Evolutionary conservation across 805 yeast genomes (phyloP), one percentile per base, ranked within the genome.

Genomic region (Pichia cabralensis): DNA sequence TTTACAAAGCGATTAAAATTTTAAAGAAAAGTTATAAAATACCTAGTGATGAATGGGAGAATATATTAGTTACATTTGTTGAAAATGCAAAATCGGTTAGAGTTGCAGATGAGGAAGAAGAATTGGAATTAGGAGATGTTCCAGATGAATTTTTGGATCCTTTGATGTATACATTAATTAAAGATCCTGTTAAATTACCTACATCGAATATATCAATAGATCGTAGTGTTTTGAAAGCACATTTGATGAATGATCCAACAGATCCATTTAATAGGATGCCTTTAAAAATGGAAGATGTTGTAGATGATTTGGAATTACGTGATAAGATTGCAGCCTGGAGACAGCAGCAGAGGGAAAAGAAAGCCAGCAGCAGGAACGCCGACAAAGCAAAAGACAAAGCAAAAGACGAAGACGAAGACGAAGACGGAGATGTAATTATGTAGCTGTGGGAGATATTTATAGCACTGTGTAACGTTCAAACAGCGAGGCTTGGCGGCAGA

Each of bases 61-160:
- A 59, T 3, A 54, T 58, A 28, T 63, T 84, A 34, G 47, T 55
- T 17, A 52, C 57, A 11, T 85, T 92, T 55, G 81, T 77, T 1
- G 60, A 68, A 22, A 59, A 59, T n/a, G 94, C 94, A 0, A 80
- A 80, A 41, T 52, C 56, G 26, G 70, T 74, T 33, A 71, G 74
- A 49, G 47, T 64, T 21, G 62, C 62, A 11, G 89, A 81, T 40
- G 94, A 80, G 45, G 82, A 75, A 42, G 94, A 84, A 51, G 96
- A 89, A 43, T 51, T 74, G 42, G 96, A 85, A 52, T 66, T 84
- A 46, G 96, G 95, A 18, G 98, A 92, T 34, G 71, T 83, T 13
- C 99, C 99, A 1, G 98, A 92, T 53, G 97, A 92, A 55, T 92
- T 79, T 53, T 70, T 92, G 47, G 99, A 92, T 63, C 99, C 99